Conservation (phyloP, 257 asterid genomes). For the Nicotiana benthamiana region DNA sequence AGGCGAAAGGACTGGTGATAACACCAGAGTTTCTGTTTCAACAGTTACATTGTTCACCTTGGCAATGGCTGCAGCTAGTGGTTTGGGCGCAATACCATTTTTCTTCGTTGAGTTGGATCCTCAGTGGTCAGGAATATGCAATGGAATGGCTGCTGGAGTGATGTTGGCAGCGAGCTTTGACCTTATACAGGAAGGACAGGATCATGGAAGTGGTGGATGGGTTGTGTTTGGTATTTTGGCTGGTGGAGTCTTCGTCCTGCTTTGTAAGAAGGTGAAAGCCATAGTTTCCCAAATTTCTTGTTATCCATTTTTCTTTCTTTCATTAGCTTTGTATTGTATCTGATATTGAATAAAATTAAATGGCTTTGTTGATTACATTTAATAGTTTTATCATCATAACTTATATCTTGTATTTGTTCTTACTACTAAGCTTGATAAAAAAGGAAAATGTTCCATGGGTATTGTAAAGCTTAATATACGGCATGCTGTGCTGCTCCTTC, state of each 20-base stretch:
- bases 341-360: not conserved
- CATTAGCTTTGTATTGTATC: not conserved
- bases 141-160: conserved; percentile 98
- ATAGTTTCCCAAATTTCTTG: not conserved
- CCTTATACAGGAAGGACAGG: conserved; percentile 96
- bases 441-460: not conserved
- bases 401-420: not conserved
- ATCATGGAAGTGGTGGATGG: conserved; percentile 96
- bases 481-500: not conserved
- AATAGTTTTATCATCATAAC: not conserved
- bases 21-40: conserved; percentile 62
- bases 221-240: conserved; percentile 84
- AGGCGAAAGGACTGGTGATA: conserved; percentile 39
- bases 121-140: conserved; percentile 95
- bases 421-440: not conserved
- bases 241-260: conserved; percentile 88
- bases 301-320: not conserved
- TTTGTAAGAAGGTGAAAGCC: conserved; percentile 74
- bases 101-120: conserved; percentile 96
- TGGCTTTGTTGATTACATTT: not conserved
- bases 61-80: conserved; percentile 98
- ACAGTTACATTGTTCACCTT: conserved; percentile 84
- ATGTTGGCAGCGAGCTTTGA: conserved; percentile 99
- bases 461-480: not conserved
- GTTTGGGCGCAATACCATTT: conserved; percentile 95